Conservation (phyloP, 176 grass and related monocot species). For the Musa itinerans region DNA sequence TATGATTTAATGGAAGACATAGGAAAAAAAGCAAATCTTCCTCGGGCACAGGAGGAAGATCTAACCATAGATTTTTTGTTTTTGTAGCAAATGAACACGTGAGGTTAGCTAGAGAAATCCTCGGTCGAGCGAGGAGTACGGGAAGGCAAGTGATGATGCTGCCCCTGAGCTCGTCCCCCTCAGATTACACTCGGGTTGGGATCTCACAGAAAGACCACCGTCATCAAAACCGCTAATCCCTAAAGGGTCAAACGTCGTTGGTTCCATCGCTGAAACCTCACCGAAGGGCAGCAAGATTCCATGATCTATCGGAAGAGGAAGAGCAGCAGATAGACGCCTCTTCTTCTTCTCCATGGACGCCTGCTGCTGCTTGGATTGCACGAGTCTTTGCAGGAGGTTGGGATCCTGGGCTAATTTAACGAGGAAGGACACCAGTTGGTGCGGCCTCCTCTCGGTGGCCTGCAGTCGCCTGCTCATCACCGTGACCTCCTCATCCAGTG, state of each 20-base stretch:
- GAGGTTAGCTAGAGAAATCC: no score
- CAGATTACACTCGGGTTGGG: no score
- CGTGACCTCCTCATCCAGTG: constrained; percentile 45
- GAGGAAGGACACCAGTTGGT: constrained; percentile 55
- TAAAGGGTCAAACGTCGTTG: not conserved
- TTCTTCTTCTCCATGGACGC: constrained; percentile 21
- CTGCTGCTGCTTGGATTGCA: constrained; percentile 10
- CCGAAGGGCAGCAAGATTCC: not conserved
- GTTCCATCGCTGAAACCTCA: not conserved
- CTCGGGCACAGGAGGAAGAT: no score
- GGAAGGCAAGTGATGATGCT: no score
- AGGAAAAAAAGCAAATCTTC: no score
- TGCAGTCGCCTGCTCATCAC: constrained; percentile 48
- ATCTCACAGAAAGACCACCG: no score
- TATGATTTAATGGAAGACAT: no score
- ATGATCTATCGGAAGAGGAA: not conserved
- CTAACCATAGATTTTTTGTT: no score
- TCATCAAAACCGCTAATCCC: no score
- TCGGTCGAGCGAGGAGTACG: no score
- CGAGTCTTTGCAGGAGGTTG: constrained; percentile 19
- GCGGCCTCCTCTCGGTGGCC: constrained; percentile 49
- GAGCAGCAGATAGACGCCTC: constrained; percentile 9
- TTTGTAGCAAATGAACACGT: no score
- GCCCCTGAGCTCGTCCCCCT: no score
- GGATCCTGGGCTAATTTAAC: constrained; percentile 38